A percentile compares a stretch with the other conserved stretches of the same genome.
phyloP scores from a whole-genome alignment of 2,329 filamentous ascomycete genomes.

The Xylaria sp. region DNA sequence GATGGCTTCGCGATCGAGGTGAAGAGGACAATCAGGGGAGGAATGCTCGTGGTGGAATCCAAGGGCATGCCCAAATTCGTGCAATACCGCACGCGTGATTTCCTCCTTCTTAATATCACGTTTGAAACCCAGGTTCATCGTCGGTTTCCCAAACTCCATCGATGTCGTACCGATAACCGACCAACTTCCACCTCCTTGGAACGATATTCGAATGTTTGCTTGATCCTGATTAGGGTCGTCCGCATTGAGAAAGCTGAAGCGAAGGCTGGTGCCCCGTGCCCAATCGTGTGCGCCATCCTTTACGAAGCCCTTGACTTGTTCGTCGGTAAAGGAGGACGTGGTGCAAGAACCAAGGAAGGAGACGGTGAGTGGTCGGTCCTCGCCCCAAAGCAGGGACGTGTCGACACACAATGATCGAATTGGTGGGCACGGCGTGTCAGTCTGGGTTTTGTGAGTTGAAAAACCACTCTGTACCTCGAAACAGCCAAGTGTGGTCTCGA shows the following conservation, averaged over 20 bases:
- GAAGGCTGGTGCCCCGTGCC: background rate
- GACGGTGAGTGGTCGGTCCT: background rate
- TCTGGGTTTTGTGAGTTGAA: background rate
- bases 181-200: background rate
- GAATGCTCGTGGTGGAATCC: conserved; percentile 12
- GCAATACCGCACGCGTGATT: background rate
- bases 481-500: background rate
- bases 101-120: background rate
- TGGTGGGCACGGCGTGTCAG: background rate
- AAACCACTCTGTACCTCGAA: background rate
- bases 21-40: background rate
- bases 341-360: conserved; percentile 1
- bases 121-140: conserved; percentile 6
- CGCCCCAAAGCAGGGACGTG: background rate
- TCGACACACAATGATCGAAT: background rate
- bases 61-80: conserved; percentile 16
- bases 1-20: background rate
- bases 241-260: background rate
- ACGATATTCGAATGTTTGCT: conserved; percentile 9
- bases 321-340: background rate
- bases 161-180: background rate
- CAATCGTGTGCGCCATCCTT: background rate
- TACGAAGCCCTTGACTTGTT: background rate
- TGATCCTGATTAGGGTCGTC: background rate
- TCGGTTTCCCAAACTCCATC: background rate